Conservation (phyloP, 1,284 basidiomycete genomes). For the Trichosporon coremiiforme region DNA sequence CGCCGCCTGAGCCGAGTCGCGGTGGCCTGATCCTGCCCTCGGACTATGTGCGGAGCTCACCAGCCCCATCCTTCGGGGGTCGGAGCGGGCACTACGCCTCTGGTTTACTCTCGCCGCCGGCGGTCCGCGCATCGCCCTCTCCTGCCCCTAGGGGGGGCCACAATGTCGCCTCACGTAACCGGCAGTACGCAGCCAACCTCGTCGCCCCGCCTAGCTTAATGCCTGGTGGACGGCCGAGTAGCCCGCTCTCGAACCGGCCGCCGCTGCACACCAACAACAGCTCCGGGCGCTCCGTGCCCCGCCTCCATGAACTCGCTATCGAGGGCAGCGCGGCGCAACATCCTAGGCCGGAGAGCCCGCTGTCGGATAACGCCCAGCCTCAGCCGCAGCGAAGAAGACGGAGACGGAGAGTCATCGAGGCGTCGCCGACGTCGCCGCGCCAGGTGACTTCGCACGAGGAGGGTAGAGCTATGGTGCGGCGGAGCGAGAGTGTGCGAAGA, state of each 20-base stretch:
- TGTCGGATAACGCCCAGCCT: too few relatives aligned
- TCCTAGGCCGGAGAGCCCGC: too few relatives aligned
- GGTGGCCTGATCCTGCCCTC: slow-evolving; percentile 38
- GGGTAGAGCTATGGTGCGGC: slow-evolving; percentile 48
- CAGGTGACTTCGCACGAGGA: slow-evolving; percentile 47
- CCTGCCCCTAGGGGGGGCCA: slow-evolving; percentile 1
- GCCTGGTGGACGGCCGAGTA: slow-evolving; percentile 31
- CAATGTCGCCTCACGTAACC: slow-evolving; percentile 5
- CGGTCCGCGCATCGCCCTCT: slow-evolving; percentile 42
- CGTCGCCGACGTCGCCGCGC: neutral
- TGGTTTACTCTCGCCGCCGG: slow-evolving; percentile 44
- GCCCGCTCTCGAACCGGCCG: slow-evolving; percentile 10
- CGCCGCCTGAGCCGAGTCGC: neutral
- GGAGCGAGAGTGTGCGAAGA: slow-evolving; percentile 51
- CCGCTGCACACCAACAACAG: neutral
- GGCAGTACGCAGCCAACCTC: slow-evolving; percentile 21
- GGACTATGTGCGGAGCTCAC: slow-evolving; percentile 34
- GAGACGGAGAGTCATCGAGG: slow-evolving; percentile 21
- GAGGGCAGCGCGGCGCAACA: too few relatives aligned
- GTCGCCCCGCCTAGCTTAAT: slow-evolving; percentile 44
- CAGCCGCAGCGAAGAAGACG: neutral
- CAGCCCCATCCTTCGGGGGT: slow-evolving; percentile 35
- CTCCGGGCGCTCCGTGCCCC: neutral
- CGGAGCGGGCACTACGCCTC: slow-evolving; percentile 41
- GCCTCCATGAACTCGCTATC: too few relatives aligned